Evolutionary conservation across 1,284 basidiomycete genomes (phyloP), one percentile per base, ranked within the genome.

Genomic region (Tilletia indica): DNA sequence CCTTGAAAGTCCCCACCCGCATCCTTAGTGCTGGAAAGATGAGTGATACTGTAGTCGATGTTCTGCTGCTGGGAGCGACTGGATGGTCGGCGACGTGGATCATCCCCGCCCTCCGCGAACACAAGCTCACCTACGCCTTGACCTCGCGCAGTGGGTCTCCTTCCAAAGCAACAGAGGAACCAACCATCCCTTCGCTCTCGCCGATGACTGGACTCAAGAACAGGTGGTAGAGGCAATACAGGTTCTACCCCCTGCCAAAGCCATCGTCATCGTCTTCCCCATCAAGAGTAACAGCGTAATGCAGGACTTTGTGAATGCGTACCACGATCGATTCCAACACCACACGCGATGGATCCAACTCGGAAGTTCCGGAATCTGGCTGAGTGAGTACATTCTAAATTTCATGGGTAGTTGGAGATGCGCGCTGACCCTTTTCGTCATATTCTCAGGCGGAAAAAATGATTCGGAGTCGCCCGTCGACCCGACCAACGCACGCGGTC

Each of bases 221-320:
- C 61, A 64, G 14, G 74, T 75, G n/a, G 69, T 48, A 12, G 58
- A 48, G 4, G 85, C 86, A 19, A 90, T 87, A 82, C 76, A 76
- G 19, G 70, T 68, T 19, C 86, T 91, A 0, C 90, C 90, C 0
- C 84, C 86, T 69, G 89, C 90, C 11, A 82, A 81, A 64, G 89
- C 88, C 0, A 87, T 91, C 3, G 82, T 91, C 25, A 87, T 91
- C 67, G 88, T 89, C 6, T 91, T 91, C 76, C 79, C 79, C 61
- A 74, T 81, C 71, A 79, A 80, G 48, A 47, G 67, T 2, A 49
- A 69, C 4, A 68, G 73, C 12, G 77, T 75, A 25, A 75, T 80
- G 6, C 72, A 74, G 34, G 71, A 73, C 19, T 73, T 81, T 0
- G 73, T 81, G 38, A 36, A 70, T 34, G 64, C 73, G n/a, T 81